Conservation (phyloP, 2,329 filamentous ascomycete species). For the Byssoonygena ceratinophila region DNA sequence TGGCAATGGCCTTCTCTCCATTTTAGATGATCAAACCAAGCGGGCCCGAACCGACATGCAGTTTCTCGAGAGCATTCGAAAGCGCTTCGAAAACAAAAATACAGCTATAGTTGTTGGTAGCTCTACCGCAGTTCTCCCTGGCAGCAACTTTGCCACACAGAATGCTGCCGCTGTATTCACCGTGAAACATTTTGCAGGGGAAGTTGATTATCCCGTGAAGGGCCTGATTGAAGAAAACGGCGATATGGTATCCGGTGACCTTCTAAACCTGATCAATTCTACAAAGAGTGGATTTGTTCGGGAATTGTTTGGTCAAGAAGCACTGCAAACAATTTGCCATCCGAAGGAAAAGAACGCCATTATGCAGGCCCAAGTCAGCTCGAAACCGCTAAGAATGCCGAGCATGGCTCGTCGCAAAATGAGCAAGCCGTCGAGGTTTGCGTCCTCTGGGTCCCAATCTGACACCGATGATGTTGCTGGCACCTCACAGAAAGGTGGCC, state of each 20-base stretch:
- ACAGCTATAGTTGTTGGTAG: constrained; percentile 72
- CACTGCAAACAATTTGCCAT: constrained; percentile 82
- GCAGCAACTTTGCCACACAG: constrained; percentile 80
- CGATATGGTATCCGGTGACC: constrained; percentile 86
- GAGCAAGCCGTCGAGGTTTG: constrained; percentile 42
- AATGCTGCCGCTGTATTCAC: constrained; percentile 75
- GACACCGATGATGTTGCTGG: constrained; percentile 19
- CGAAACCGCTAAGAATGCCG: constrained; percentile 82
- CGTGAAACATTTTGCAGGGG: constrained; percentile 88
- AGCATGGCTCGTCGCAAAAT: constrained; percentile 79
- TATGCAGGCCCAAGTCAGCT: constrained; percentile 92
- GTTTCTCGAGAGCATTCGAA: constrained; percentile 78
- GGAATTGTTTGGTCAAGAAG: constrained; percentile 91
- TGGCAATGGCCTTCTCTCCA: constrained; percentile 84
- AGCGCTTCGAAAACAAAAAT: constrained; percentile 91
- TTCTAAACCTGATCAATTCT: constrained; percentile 84
- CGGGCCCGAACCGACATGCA: constrained; percentile 82
- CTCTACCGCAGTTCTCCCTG: constrained; percentile 64
- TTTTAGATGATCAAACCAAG: constrained; percentile 89
- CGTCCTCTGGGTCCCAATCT: constrained; percentile 18
- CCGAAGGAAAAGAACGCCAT: constrained; percentile 82
- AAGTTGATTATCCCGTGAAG: constrained; percentile 84
- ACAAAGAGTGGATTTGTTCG: constrained; percentile 82
- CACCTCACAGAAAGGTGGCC: constrained; percentile 22
- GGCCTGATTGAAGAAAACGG: constrained; percentile 90